These are phyloP conservation scores for Naganishia albida DNA, from an alignment of 1,284 basidiomycete genomes.

Conservation along the genomic window DNA sequence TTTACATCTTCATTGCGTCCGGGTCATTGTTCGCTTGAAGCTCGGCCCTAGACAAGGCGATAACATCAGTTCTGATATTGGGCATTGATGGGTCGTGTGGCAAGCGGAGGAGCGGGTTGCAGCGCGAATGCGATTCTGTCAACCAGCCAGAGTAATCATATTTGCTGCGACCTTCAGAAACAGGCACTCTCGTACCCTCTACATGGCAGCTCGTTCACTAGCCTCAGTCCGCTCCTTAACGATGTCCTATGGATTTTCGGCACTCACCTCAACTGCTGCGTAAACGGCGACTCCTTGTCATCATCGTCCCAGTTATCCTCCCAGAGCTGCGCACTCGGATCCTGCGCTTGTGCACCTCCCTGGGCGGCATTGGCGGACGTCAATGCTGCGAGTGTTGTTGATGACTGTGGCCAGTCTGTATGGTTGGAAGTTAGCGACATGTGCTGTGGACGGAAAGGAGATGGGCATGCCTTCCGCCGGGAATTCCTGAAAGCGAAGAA, in stretches of 20 bases:
- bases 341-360: conserved; percentile 14
- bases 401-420: conserved; percentile 37
- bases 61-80: not conserved
- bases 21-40: conserved; percentile 29
- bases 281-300: conserved; percentile 96
- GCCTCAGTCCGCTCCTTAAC: not conserved
- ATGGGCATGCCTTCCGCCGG: conserved; percentile 45
- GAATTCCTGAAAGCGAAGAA: conserved; percentile 44
- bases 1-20: conserved; percentile 33
- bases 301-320: conserved; percentile 99
- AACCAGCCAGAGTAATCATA: not conserved
- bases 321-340: conserved; percentile 68
- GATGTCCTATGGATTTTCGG: not conserved
- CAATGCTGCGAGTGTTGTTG: conserved; percentile 46
- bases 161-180: not conserved
- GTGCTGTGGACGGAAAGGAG: not conserved
- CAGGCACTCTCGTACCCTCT: not conserved
- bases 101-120: too few relatives aligned
- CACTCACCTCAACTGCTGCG: conserved; percentile 82
- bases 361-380: conserved; percentile 27
- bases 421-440: not conserved
- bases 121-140: too few relatives aligned
- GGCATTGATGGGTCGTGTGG: too few relatives aligned
- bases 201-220: not conserved
- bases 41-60: conserved; percentile 21